phyloP scores from a whole-genome alignment of 2,329 filamentous ascomycete species.

The Pseudocercospora vitis region DNA sequence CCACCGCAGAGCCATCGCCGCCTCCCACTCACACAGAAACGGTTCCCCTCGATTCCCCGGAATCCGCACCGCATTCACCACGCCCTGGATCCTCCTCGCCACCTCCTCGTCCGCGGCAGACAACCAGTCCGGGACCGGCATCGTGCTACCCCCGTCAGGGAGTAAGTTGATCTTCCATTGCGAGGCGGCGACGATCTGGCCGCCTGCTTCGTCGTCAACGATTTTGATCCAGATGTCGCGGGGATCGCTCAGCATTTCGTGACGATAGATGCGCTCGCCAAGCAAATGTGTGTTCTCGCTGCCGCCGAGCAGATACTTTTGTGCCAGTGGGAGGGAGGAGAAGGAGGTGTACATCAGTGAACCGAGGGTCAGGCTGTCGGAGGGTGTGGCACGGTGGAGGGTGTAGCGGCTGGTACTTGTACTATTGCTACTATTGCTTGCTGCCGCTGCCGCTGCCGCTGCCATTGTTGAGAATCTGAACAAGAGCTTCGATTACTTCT shows the following conservation, averaged over 20 bases:
- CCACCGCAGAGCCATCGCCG: no score
- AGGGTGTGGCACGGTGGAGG: background rate
- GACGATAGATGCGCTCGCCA: no score
- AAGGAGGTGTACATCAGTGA: background rate
- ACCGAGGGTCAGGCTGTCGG: background rate
- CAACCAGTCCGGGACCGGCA: background rate
- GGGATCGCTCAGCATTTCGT: background rate
- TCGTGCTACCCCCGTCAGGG: background rate
- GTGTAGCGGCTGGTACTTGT: no score
- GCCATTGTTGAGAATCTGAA: no score
- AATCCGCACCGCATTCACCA: background rate
- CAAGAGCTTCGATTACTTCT: no score
- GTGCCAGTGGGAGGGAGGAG: background rate
- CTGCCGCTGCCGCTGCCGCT: no score
- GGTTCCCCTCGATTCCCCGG: background rate
- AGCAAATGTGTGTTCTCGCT: no score
- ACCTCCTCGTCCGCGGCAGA: background rate
- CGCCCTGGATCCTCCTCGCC: background rate
- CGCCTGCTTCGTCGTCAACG: background rate
- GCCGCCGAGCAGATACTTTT: background rate
- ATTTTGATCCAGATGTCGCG: background rate
- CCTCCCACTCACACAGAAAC: background rate
- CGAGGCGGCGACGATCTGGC: background rate
- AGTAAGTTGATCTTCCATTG: background rate
- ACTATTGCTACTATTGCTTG: no score